phyloP scores from a whole-genome alignment of 2,329 filamentous ascomycete genomes.

The Boeremia exigua region DNA sequence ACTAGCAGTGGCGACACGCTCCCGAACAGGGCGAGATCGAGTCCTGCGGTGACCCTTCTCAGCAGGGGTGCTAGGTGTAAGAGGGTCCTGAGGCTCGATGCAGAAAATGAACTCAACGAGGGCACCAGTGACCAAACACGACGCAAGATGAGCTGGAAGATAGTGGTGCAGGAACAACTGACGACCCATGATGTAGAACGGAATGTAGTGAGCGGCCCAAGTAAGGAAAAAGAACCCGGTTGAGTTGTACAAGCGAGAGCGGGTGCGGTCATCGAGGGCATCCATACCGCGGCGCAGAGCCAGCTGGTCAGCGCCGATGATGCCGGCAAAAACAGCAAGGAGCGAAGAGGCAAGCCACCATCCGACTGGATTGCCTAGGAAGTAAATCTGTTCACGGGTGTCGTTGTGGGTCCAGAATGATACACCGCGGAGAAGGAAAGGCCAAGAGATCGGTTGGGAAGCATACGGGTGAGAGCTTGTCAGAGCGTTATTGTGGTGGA shows the following conservation, averaged over 20 bases:
- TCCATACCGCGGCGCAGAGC: conserved; percentile 92
- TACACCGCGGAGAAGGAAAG: conserved; percentile 93
- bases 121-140: conserved; percentile 85
- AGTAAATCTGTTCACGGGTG: conserved; percentile 96
- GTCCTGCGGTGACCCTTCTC: conserved; percentile 44
- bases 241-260: conserved; percentile 94
- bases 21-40: conserved; percentile 75
- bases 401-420: conserved; percentile 99
- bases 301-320: conserved; percentile 90
- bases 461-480: conserved; percentile 97
- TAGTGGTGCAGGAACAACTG: conserved; percentile 99
- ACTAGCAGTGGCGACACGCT: conserved; percentile 81
- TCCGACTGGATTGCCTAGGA: conserved; percentile 92
- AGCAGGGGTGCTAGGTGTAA: conserved; percentile 41
- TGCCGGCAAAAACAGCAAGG: conserved; percentile 90
- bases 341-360: conserved; percentile 97
- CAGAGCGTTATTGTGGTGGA: conserved; percentile 98
- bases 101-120: conserved; percentile 97
- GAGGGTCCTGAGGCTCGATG: conserved; percentile 72
- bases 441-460: conserved; percentile 95
- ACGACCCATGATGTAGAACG: conserved; percentile 97
- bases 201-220: conserved; percentile 96
- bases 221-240: conserved; percentile 99
- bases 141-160: conserved; percentile 90
- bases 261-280: conserved; percentile 91